Base-by-base conservation (phyloP, 2,329 filamentous ascomycete species). In the Scedosporium aurantiacum region DNA sequence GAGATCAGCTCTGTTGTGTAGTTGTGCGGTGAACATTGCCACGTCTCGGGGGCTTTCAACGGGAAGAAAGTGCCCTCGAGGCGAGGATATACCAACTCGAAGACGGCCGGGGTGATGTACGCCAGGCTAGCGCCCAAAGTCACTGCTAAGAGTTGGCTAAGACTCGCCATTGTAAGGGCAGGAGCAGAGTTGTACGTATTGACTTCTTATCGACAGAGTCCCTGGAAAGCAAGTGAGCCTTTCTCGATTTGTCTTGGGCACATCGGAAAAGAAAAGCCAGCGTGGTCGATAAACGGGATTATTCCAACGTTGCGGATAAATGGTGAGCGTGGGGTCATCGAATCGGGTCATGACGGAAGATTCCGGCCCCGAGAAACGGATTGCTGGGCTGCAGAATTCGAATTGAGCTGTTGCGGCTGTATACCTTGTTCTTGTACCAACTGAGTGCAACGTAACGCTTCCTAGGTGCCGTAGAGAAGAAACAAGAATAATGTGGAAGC, bases 1-100 rank as follows among this genome's bases (percentile, higher is more conserved):
- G 74, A 77, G 43, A 78, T 67, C 43, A 78, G 70, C 61, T 76
- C 72, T 0, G 73, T 75, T 3, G 67, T 69, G 66, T 77, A 78
- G n/a, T 66, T 63, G n/a, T 74, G 70, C 1, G 67, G 58, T 8
- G 66, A 66, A 63, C 73, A 75, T 21, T 18, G 12, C 50, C 50
- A 54, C 12, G 50, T 8, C 50, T 54, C 50, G 12, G 50, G 18
- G 4, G 23, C 10, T n/a, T 37, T 57, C 4, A 40, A n/a, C 1
- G 55, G 55, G 25, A 57, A 23, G 12, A 41, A 12, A 21, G n/a
- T 25, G 23, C 37, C 37, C 32, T 57, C 16, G 27, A 57, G 27
- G 16, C 16, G 27, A 16, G 55, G 55, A 27, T 54, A 54, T 54
- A 54, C 23, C 23, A 23, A 23, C n/a, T 54, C 50, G 12, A 54